Conservation (phyloP, 2,329 filamentous ascomycete species). For the Colletotrichum kahawae region DNA sequence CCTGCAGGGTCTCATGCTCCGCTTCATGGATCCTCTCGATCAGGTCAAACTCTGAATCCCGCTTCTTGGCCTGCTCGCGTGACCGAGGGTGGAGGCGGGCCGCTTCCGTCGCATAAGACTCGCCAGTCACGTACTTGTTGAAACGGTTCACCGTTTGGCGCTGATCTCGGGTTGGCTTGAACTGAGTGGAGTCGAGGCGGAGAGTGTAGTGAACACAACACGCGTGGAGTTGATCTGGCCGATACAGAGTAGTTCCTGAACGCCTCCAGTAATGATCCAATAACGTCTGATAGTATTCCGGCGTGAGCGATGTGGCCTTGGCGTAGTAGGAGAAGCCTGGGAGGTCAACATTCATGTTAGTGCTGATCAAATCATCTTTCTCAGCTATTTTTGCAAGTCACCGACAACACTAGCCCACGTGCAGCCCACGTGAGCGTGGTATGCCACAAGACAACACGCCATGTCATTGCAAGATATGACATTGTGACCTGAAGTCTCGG, state of each 20-base stretch:
- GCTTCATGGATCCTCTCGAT: constrained; percentile 71
- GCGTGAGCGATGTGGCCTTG: constrained; percentile 62
- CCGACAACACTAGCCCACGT: background rate
- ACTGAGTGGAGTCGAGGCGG: constrained; percentile 69
- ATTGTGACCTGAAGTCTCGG: background rate
- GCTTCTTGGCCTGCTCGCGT: constrained; percentile 67
- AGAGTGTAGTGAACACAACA: constrained; percentile 95
- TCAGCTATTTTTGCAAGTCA: background rate
- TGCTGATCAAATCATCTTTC: background rate
- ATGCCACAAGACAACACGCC: background rate
- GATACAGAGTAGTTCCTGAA: constrained; percentile 74
- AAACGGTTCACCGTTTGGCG: constrained; percentile 79
- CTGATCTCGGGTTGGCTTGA: constrained; percentile 74
- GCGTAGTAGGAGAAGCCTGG: constrained; percentile 78
- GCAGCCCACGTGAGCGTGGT: background rate
- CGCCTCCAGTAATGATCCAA: constrained; percentile 81
- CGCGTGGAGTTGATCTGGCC: constrained; percentile 77
- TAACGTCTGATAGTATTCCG: constrained; percentile 72
- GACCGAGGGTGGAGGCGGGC: constrained; percentile 69
- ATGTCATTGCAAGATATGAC: background rate
- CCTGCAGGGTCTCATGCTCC: constrained; percentile 60
- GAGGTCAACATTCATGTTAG: constrained; percentile 28
- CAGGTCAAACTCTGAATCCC: constrained; percentile 72
- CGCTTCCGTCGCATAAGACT: constrained; percentile 68
- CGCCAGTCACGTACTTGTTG: constrained; percentile 73